phyloP scores from a whole-genome alignment of 1,139 yeast species.

The Williopsis jadinii region DNA sequence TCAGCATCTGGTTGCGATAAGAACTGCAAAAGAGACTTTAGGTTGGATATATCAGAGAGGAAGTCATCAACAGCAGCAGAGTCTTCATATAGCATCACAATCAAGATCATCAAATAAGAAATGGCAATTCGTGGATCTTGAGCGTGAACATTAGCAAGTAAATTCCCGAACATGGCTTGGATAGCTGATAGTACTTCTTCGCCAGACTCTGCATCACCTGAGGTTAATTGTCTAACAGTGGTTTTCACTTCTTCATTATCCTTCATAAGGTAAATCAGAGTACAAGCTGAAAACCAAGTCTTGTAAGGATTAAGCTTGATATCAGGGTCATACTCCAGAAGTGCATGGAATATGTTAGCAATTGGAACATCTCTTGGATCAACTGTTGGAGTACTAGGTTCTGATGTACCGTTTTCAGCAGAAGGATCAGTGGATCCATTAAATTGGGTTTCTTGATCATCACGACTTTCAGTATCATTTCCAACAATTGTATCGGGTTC shows the following conservation, averaged over 20 bases:
- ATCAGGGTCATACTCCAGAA: conserved; percentile 76
- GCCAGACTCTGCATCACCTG: conserved; percentile 61
- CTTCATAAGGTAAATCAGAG: conserved; percentile 57
- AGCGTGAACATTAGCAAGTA: conserved; percentile 57
- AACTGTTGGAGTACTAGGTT: background rate
- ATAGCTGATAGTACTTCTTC: conserved; percentile 72
- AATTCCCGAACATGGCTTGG: conserved; percentile 73
- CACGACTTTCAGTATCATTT: background rate
- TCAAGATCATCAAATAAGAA: conserved; percentile 70
- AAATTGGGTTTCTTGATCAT: background rate
- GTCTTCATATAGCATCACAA: conserved; percentile 77
- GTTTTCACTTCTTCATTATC: conserved; percentile 38
- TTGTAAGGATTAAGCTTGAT: conserved; percentile 76
- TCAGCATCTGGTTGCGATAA: conserved; percentile 57
- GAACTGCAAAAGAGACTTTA: conserved; percentile 63
- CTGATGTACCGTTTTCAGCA: background rate
- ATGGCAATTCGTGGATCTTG: conserved; percentile 72
- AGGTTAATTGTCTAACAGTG: conserved; percentile 44
- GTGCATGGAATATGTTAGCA: conserved; percentile 54
- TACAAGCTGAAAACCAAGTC: conserved; percentile 75
- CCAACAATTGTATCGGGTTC: background rate
- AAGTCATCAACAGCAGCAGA: conserved; percentile 70
- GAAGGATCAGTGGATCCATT: background rate
- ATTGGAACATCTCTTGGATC: conserved; percentile 17
- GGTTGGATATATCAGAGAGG: conserved; percentile 55